Conservation (phyloP, 2,329 filamentous ascomycete species). For the Trichoderma oligosporum region DNA sequence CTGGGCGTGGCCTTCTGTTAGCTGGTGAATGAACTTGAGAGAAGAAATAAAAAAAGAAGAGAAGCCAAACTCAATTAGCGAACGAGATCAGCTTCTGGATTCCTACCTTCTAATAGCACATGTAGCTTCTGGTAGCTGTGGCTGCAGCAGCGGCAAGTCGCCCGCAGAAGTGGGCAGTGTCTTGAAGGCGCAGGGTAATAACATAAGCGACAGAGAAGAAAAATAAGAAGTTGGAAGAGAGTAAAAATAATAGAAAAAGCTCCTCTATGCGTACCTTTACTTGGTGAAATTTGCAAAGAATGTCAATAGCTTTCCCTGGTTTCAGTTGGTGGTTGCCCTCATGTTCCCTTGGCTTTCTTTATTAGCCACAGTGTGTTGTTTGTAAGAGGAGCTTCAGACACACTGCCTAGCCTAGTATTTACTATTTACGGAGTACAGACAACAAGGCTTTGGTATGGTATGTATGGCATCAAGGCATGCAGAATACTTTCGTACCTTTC, state of each 20-base stretch:
- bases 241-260: neutral
- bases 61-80: neutral
- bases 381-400: neutral
- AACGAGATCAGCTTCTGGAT: neutral
- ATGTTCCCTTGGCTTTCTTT: too few relatives aligned
- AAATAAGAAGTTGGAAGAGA: neutral
- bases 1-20: neutral
- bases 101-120: too few relatives aligned
- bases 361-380: neutral
- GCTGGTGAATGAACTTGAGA: neutral
- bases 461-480: too few relatives aligned
- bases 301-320: neutral
- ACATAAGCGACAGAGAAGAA: neutral
- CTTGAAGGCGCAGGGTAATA: neutral
- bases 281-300: neutral
- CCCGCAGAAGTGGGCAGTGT: neutral
- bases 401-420: too few relatives aligned
- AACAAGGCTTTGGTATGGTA: constrained; percentile 8
- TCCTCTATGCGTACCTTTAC: too few relatives aligned
- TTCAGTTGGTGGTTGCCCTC: too few relatives aligned
- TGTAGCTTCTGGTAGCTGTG: neutral
- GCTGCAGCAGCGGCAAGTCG: neutral
- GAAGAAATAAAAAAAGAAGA: neutral
- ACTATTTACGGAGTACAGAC: too few relatives aligned
- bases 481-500: neutral